Conservation (phyloP, 495 filamentous ascomycete species). For the Collariella sp. region DNA sequence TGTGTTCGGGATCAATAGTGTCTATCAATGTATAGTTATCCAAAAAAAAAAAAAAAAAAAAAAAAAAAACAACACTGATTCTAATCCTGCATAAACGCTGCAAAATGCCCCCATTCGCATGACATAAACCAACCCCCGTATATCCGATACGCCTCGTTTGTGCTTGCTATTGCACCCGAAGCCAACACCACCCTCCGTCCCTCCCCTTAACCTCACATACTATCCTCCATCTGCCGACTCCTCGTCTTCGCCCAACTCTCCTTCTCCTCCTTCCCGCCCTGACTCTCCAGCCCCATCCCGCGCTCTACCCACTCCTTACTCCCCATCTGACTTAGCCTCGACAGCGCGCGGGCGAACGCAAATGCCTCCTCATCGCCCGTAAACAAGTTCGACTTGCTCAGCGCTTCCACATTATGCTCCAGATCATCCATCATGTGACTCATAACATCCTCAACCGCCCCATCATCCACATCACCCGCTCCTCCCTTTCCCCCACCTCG, state of each 20-base stretch:
- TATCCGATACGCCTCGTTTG: conserved; percentile 2
- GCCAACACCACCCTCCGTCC: not conserved
- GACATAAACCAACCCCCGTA: not conserved
- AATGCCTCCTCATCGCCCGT: conserved; percentile 94
- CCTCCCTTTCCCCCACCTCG: not conserved
- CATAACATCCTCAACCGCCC: conserved; percentile 69
- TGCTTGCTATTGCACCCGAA: no score
- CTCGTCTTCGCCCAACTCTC: conserved; percentile 58
- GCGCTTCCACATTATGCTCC: conserved; percentile 71
- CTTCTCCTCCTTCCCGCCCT: conserved; percentile 52
- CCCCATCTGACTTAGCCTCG: conserved; percentile 83
- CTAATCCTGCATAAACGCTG: not conserved
- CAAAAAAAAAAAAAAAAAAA: no score
- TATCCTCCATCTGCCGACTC: conserved; percentile 63
- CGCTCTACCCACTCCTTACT: conserved; percentile 90
- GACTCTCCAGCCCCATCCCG: conserved; percentile 56
- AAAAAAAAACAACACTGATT: not conserved
- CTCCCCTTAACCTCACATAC: conserved; percentile 49
- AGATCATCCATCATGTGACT: conserved; percentile 89
- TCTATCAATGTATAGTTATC: no score
- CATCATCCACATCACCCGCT: conserved; percentile 32
- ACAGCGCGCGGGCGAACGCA: conserved; percentile 85
- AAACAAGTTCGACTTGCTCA: conserved; percentile 83
- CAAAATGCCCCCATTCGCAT: not conserved
- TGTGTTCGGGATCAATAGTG: no score